phyloP scores from a whole-genome alignment of 257 asterid species.

The Fraxinus excelsior region DNA sequence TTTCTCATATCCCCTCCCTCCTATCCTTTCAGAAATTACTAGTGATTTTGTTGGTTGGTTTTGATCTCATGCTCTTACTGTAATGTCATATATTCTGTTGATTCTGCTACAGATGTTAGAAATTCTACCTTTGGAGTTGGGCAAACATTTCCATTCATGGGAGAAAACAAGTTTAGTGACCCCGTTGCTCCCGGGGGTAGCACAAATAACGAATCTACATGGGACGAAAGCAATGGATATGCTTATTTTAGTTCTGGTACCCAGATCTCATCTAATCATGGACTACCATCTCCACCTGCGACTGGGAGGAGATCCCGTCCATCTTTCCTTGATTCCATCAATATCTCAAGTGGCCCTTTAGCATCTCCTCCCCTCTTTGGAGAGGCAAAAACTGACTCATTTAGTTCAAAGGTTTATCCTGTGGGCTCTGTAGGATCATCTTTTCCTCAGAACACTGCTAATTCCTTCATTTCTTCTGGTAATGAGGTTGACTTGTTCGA shows the following conservation, averaged over 20 bases:
- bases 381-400: conserved; percentile 46
- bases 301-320: conserved; percentile 84
- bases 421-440: conserved; percentile 61
- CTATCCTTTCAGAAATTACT: conserved; percentile 27
- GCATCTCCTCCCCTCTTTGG: conserved; percentile 44
- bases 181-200: conserved; percentile 34
- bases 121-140: conserved; percentile 41
- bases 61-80: conserved; percentile 17
- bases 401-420: conserved; percentile 56
- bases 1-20: neutral
- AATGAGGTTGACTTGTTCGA: conserved; percentile 50
- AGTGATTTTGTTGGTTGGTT: conserved; percentile 25
- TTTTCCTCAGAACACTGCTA: conserved; percentile 35
- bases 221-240: conserved; percentile 47
- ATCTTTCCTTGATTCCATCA: conserved; percentile 88
- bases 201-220: conserved; percentile 43
- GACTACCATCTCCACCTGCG: conserved; percentile 51
- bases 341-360: conserved; percentile 60
- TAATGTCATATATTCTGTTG: conserved; percentile 45
- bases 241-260: conserved; percentile 48
- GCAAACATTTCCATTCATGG: conserved; percentile 30
- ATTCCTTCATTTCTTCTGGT: conserved; percentile 42
- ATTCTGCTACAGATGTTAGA: conserved; percentile 36
- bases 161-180: conserved; percentile 43
- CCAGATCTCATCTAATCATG: conserved; percentile 43